Evolutionary conservation across 2,329 filamentous ascomycete genomes (phyloP).

Genomic region (Alternaria hordeiaustralica): DNA sequence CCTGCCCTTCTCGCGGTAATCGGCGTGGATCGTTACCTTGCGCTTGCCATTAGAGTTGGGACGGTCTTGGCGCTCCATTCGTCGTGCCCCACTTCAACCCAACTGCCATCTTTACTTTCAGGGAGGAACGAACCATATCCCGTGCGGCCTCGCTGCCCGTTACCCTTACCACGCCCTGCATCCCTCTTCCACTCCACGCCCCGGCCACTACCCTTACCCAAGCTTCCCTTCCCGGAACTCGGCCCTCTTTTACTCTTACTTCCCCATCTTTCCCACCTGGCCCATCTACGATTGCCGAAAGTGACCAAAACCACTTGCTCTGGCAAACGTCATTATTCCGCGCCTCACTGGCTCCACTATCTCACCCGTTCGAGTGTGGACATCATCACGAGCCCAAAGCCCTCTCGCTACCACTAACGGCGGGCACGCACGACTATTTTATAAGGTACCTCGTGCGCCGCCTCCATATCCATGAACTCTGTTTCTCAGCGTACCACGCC

Average conservation of each 20-base stretch:
- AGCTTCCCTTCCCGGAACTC: conserved; percentile 2
- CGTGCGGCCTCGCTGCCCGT: conserved; percentile 17
- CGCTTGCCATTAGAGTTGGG: conserved; percentile 24
- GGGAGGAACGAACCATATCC: conserved; percentile 25
- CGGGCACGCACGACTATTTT: neutral
- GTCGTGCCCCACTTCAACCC: conserved; percentile 31
- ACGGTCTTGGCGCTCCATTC: conserved; percentile 27
- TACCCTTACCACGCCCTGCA: conserved; percentile 14
- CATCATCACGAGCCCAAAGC: conserved; percentile 7
- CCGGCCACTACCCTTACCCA: conserved; percentile 14
- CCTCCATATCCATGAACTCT: conserved; percentile 35
- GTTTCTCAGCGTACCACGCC: conserved; percentile 35
- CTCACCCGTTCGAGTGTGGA: conserved; percentile 23
- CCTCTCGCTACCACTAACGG: conserved; percentile 10
- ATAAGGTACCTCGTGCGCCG: neutral
- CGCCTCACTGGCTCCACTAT: conserved; percentile 13
- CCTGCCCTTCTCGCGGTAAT: neutral
- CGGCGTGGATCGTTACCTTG: conserved; percentile 12
- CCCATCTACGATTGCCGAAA: conserved; percentile 3
- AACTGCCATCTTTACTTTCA: conserved; percentile 31
- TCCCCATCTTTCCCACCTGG: conserved; percentile 11
- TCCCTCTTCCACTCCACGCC: conserved; percentile 21
- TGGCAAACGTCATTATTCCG: neutral
- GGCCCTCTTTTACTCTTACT: conserved; percentile 5
- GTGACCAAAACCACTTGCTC: neutral